phyloP scores from a whole-genome alignment of 352 stramenopile species.

The Phytophthora citricola region DNA sequence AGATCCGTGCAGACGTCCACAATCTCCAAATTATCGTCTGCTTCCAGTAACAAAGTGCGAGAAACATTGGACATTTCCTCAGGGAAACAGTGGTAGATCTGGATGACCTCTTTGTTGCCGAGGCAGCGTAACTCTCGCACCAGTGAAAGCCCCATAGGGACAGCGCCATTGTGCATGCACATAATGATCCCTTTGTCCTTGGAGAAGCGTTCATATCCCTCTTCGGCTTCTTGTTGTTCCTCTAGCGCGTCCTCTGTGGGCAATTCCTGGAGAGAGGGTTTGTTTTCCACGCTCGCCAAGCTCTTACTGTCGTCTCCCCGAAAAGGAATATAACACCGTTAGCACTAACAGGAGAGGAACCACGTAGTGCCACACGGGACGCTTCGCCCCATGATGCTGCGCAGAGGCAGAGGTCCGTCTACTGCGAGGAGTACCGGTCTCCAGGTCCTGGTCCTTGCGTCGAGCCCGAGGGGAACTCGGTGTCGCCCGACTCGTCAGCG shows the following conservation, averaged over 20 bases:
- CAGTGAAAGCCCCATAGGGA: conserved; percentile 49
- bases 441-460: conserved; percentile 12
- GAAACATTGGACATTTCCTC: conserved; percentile 42
- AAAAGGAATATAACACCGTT: conserved; percentile 12
- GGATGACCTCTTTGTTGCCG: conserved; percentile 45
- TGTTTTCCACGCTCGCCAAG: conserved; percentile 1
- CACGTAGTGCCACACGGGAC: conserved; percentile 24
- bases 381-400: not conserved
- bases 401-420: not conserved
- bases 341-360: conserved; percentile 18
- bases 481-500: conserved; percentile 16
- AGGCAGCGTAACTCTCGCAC: conserved; percentile 45
- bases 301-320: not conserved
- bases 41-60: conserved; percentile 25
- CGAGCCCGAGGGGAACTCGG: not conserved
- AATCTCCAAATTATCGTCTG: conserved; percentile 45
- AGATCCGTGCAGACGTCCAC: conserved; percentile 58
- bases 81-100: conserved; percentile 48
- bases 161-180: conserved; percentile 42
- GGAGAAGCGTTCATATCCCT: not conserved
- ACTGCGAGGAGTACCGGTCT: conserved; percentile 1
- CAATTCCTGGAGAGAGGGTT: conserved; percentile 10
- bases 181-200: conserved; percentile 48
- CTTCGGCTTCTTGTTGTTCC: conserved; percentile 12
- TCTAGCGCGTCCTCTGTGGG: conserved; percentile 1